Evolutionary conservation across 2,329 filamentous ascomycete species (phyloP), one percentile per base, ranked within the genome.

Genomic region (Lachnellula cervina): DNA sequence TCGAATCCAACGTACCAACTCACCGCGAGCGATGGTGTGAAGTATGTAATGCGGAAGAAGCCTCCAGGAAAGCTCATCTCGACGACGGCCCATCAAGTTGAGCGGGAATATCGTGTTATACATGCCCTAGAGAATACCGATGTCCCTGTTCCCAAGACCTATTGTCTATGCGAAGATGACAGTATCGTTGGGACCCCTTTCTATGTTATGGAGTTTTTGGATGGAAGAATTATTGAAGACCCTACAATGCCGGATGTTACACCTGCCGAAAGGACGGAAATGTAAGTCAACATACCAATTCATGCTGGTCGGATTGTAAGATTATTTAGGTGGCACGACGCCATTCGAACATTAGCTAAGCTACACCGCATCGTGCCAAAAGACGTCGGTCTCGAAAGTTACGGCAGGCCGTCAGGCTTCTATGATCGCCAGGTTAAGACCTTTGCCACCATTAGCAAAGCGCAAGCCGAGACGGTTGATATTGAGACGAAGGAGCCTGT

Each of bases 1-100:
- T 96, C 90, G 56, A 99, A 97, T 71, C 94, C 94, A 45, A 99
- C 94, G 2, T 99, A 97, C 75, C 90, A 93, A 68, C 80, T 97
- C 68, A 96, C 86, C 16, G 85, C 85, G 51, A 78, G 83, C 62
- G 79, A 84, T 69, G 83, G 85, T 51, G 72, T 77, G 64, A 84
- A 86, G 69, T 96, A 87, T 74, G 94, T 99, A 35, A 82, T 97
- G 77, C 90, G 94, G 71, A 97, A 99, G 81, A 97, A 97, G 76
- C 94, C 94, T 0, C 93, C 94, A n/a, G 94, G 94, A 61, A 85
- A 87, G 75, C 86, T 99, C 40, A 80, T 97, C 49, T 96, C 90
- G 66, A 90, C 91, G 76, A 93, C 93, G 2, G 94, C 94, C 9
- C 94, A 99, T 77, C 89, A 93, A 72, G 93, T 99, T 68, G 94